phyloP scores from a whole-genome alignment of 2,329 filamentous ascomycete genomes.

The Clonostachys byssicola region DNA sequence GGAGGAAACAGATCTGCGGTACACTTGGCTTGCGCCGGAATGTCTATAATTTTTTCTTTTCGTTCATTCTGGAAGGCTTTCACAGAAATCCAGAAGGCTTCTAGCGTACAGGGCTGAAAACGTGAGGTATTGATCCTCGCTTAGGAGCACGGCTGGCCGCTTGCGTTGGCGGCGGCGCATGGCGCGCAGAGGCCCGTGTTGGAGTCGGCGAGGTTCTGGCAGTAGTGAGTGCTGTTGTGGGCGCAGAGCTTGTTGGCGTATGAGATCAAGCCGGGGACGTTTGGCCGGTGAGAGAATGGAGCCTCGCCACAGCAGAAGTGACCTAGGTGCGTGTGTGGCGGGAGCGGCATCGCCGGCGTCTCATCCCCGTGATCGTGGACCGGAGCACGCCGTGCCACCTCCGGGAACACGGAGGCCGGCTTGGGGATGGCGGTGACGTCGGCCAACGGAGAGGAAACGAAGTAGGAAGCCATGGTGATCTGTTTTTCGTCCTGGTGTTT shows the following conservation, averaged over 20 bases:
- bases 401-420: too few species aligned
- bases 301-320: neutral
- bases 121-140: too few species aligned
- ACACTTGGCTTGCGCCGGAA: neutral
- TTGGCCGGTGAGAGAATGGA: neutral
- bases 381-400: too few species aligned
- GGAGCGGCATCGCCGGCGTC: neutral
- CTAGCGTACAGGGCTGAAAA: too few species aligned
- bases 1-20: too few species aligned
- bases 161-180: slow-evolving; percentile 13
- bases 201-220: slow-evolving; percentile 18
- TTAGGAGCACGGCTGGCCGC: slow-evolving; percentile 15
- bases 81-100: neutral
- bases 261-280: neutral
- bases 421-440: too few species aligned
- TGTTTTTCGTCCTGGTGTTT: too few species aligned
- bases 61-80: neutral
- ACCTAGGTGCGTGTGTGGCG: neutral
- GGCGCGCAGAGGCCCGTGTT: slow-evolving; percentile 14
- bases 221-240: slow-evolving; percentile 15
- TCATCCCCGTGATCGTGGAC: neutral
- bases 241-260: slow-evolving; percentile 18
- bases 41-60: neutral
- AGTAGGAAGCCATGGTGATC: too few species aligned
- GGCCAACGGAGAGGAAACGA: too few species aligned